These are phyloP conservation scores for Pichia sp. DNA, from an alignment of 1,139 yeast species.

Conservation along the genomic window DNA sequence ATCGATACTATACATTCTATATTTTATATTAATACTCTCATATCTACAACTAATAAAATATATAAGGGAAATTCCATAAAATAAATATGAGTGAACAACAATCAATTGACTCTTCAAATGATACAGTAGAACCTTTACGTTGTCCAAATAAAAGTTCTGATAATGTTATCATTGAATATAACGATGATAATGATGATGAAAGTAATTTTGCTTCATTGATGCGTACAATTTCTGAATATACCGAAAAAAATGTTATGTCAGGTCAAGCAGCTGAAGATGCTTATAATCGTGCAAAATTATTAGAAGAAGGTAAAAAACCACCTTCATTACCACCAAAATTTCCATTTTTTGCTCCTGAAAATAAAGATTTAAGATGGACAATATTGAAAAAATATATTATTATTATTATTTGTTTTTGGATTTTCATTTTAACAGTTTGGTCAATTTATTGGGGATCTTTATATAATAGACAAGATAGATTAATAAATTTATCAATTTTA, in stretches of 20 bases:
- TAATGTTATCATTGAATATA: background rate
- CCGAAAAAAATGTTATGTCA: constrained; percentile 17
- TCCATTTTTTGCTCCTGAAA: constrained; percentile 17
- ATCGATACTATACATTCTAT: too few relatives aligned
- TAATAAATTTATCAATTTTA: constrained; percentile 37
- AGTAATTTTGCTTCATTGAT: constrained; percentile 8
- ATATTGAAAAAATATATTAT: constrained; percentile 13
- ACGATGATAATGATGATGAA: background rate
- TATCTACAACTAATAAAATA: too few relatives aligned
- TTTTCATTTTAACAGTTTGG: constrained; percentile 35
- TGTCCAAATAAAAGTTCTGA: background rate
- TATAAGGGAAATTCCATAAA: too few relatives aligned
- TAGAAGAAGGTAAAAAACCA: constrained; percentile 5
- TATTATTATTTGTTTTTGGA: constrained; percentile 18
- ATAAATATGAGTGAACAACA: background rate
- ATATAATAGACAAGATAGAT: constrained; percentile 37
- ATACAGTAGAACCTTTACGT: background rate
- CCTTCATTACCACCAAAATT: constrained; percentile 9
- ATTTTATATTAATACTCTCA: too few relatives aligned
- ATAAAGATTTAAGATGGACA: constrained; percentile 8
- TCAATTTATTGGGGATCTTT: constrained; percentile 59
- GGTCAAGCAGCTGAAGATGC: constrained; percentile 15
- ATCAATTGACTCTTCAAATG: background rate
- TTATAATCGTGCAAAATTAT: constrained; percentile 1
- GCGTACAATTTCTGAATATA: constrained; percentile 23